Evolutionary conservation across 106 monocot species (phyloP).

Genomic region (Dendrobium chrysotoxum): DNA sequence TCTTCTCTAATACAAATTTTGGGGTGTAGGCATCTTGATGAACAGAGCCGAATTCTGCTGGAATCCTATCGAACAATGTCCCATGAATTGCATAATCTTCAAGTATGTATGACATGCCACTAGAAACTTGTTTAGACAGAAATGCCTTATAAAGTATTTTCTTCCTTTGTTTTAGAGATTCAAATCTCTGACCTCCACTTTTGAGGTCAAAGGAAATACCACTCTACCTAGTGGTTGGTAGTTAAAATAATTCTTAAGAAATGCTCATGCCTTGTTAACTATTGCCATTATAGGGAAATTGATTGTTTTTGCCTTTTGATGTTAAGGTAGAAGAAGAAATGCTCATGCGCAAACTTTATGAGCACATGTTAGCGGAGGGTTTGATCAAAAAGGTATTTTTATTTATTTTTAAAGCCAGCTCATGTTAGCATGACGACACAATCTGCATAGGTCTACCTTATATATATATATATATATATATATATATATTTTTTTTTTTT

Average conservation of each 20-base stretch:
- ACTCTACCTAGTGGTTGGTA: background rate
- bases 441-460: background rate
- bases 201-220: background rate
- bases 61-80: slow-evolving; percentile 77
- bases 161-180: background rate
- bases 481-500: too few species aligned
- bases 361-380: slow-evolving; percentile 67
- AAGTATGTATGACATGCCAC: slow-evolving; percentile 25
- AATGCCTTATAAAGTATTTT: background rate
- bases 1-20: background rate
- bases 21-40: slow-evolving; percentile 65
- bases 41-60: slow-evolving; percentile 66
- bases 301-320: background rate
- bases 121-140: background rate
- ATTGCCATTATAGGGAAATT: background rate
- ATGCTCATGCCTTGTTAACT: background rate
- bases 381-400: slow-evolving; percentile 51
- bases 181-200: background rate
- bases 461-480: background rate
- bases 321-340: slow-evolving; percentile 87
- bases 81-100: slow-evolving; percentile 81
- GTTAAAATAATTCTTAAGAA: background rate
- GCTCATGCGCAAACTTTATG: slow-evolving; percentile 84
- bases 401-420: background rate
- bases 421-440: background rate